Base-by-base conservation (phyloP, 257 asterid species). In the Solanum chiquidenum region DNA sequence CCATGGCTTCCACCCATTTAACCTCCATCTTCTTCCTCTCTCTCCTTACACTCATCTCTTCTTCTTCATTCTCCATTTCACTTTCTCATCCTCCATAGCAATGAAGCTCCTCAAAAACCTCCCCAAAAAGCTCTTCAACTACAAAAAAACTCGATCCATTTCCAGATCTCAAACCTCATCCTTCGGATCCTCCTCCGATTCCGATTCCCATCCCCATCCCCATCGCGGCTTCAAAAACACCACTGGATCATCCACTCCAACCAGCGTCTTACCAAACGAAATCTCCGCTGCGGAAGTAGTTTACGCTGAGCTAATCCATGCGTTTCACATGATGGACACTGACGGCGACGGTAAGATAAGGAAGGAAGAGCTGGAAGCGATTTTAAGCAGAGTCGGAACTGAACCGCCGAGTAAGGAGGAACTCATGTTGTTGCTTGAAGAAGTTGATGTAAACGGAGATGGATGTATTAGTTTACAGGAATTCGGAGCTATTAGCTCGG, bases 241-340 rank as follows among this genome's bases (percentile, higher is more conserved):
- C 12, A 9, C 73, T 83, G 95, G 93, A 12, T 6, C 87, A 2
- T 83, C 93, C 44, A 94, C 99, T 58, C 98, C 98, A 1, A 94
- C 95, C 9, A 96, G 97, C 93, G 98, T 95, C 31, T 90, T 96
- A 4, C 98, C 98, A 7, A 62, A 23, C 35, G 93, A 86, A 33
- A 90, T 88, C 71, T 89, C 94, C 33, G 3, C 90, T 49, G 88
- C 90, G 64, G 92, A 87, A 2, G 89, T 93, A 9, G 72, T 12
- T 13, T 88, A 76, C 66, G 69, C 88, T 77, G 94, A 94, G 33
- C 91, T 96, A 4, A 90, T 90, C 42, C 95, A 91, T 21, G 98
- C 97, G 6, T 96, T 96, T 71, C 87, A 92, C 69, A 88, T 95
- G 95, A 93, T 88, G 55, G 87, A 87, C 55, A 75, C 62, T 7